These are phyloP conservation scores for Colletotrichum sp. DNA, from an alignment of 2,329 filamentous ascomycete genomes.

Conservation along the genomic window DNA sequence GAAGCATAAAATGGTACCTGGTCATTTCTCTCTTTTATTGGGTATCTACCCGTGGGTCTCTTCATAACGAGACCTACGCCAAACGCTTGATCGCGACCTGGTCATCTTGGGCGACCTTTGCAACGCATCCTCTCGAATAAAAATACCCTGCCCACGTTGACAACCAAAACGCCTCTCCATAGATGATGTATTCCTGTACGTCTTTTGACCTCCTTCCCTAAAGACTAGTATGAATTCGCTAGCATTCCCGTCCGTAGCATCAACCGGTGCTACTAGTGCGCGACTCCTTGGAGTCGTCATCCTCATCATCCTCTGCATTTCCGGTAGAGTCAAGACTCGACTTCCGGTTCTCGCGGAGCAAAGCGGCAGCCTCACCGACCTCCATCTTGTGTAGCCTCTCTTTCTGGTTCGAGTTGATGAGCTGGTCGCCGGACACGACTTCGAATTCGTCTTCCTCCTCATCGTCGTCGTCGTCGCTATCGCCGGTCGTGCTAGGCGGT, in stretches of 20 bases:
- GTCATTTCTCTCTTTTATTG: conserved; percentile 2
- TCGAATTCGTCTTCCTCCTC: conserved; percentile 49
- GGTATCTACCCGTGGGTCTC: conserved; percentile 11
- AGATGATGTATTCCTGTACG: neutral
- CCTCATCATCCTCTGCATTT: conserved; percentile 37
- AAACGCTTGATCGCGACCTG: neutral
- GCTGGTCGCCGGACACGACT: conserved; percentile 40
- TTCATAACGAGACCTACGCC: neutral
- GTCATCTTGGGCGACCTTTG: neutral
- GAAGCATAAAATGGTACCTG: neutral
- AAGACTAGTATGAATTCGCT: neutral
- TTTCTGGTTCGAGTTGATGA: conserved; percentile 53
- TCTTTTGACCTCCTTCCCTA: neutral
- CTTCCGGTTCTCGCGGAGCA: conserved; percentile 36
- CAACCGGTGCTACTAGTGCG: conserved; percentile 14
- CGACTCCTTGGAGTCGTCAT: conserved; percentile 32
- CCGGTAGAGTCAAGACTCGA: conserved; percentile 31
- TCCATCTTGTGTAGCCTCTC: conserved; percentile 65
- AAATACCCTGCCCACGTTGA: neutral
- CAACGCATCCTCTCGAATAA: neutral
- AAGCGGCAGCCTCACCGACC: conserved; percentile 60
- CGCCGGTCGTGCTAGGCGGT: conserved; percentile 26
- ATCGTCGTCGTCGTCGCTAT: conserved; percentile 51
- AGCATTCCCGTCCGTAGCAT: neutral
- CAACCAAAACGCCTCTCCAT: neutral